A percentile compares a stretch with the other conserved stretches of the same genome.
Conservation (phyloP, 2,329 filamentous ascomycete genomes). For the Botryotinia globosa region DNA sequence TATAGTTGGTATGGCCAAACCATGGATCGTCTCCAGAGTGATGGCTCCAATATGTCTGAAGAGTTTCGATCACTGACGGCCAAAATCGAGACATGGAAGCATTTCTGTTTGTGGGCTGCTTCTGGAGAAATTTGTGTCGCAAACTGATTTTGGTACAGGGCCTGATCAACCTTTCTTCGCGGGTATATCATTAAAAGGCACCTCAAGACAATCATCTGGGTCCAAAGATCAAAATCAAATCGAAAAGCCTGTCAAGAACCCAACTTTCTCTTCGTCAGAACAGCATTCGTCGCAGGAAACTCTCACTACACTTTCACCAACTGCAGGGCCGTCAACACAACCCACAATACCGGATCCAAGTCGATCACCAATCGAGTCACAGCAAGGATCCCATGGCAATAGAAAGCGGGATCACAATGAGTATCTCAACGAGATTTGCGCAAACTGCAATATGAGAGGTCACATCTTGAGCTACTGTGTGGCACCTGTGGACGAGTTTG, state of each 20-base stretch:
- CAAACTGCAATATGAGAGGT: background rate
- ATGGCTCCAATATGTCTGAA: background rate
- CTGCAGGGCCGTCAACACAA: background rate
- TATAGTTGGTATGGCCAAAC: background rate
- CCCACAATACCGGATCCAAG: too few relatives aligned
- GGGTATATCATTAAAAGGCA: background rate
- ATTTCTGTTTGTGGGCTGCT: background rate
- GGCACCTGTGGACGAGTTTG: conserved; percentile 5
- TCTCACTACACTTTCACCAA: background rate
- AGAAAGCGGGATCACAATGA: background rate
- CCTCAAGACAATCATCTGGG: too few relatives aligned
- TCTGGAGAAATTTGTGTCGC: background rate
- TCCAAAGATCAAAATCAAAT: background rate
- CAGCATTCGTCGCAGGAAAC: background rate
- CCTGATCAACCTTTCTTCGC: background rate
- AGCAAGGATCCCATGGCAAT: background rate
- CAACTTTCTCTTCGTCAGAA: background rate
- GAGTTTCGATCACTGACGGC: background rate
- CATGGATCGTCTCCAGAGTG: background rate
- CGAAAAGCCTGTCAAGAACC: background rate
- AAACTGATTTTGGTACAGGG: background rate
- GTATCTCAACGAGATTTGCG: background rate
- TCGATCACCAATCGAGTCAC: background rate
- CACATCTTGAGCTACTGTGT: background rate
- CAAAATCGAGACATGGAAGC: background rate